Evolutionary conservation across 2,329 filamentous ascomycete species (phyloP).

Genomic region (Aspergillus sp.): DNA sequence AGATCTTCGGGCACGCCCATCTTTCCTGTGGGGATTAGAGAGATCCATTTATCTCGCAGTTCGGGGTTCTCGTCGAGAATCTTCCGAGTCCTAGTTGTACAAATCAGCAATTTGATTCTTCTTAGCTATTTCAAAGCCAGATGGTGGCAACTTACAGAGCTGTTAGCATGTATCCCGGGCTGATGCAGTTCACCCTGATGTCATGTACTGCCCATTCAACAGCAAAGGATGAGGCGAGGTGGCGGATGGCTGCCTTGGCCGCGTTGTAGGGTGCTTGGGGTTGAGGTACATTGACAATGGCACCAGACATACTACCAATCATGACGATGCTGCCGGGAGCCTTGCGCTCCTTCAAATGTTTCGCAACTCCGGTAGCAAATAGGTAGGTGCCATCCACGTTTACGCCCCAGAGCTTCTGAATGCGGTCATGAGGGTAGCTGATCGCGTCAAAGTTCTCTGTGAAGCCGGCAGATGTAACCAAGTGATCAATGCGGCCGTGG

Average conservation of each 20-base stretch:
- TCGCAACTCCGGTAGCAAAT: constrained; percentile 79
- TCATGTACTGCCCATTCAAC: constrained; percentile 89
- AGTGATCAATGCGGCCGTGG: constrained; percentile 83
- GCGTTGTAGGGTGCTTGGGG: constrained; percentile 92
- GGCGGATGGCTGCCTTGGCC: constrained; percentile 86
- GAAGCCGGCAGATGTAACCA: constrained; percentile 95
- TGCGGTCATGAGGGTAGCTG: constrained; percentile 83
- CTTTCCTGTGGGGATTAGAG: constrained; percentile 85
- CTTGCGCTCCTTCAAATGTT: constrained; percentile 82
- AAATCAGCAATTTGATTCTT: constrained; percentile 6
- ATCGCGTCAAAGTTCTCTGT: constrained; percentile 94
- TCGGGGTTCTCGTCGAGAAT: constrained; percentile 93
- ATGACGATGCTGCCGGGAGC: constrained; percentile 82
- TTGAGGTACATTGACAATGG: constrained; percentile 93
- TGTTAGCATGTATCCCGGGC: constrained; percentile 94
- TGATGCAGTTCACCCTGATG: constrained; percentile 94
- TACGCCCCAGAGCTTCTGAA: constrained; percentile 91
- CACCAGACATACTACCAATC: constrained; percentile 92
- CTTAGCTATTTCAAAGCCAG: background rate
- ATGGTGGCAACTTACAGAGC: constrained; percentile 66
- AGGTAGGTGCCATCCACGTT: constrained; percentile 93
- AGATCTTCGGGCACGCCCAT: constrained; percentile 91
- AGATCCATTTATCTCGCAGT: constrained; percentile 85
- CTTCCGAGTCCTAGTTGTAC: constrained; percentile 70
- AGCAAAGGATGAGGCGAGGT: constrained; percentile 81